These are phyloP conservation scores for Tylopilus intermedius DNA, from an alignment of 768 basidiomycete species.

Conservation along the genomic window DNA sequence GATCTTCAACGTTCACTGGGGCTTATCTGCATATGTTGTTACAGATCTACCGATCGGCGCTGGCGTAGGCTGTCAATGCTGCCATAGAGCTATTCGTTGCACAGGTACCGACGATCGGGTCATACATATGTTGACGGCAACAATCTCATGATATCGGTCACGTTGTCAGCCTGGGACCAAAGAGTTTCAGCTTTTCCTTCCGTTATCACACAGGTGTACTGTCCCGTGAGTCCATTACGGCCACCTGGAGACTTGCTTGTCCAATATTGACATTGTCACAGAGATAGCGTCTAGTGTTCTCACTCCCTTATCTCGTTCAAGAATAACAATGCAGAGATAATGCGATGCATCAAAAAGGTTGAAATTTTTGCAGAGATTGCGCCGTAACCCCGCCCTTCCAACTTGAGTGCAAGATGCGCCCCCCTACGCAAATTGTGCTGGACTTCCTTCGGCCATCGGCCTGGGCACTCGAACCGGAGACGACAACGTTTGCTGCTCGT, in stretches of 20 bases:
- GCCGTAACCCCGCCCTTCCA: background rate
- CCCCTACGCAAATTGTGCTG: background rate
- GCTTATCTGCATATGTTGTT: too few relatives aligned
- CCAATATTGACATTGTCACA: background rate
- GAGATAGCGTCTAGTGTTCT: too few relatives aligned
- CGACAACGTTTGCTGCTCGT: slow-evolving; percentile 53
- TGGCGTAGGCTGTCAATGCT: too few relatives aligned
- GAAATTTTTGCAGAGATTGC: background rate
- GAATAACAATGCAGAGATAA: slow-evolving; percentile 5
- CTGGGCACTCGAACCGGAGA: slow-evolving; percentile 18
- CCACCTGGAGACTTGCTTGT: background rate
- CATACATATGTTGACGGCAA: background rate
- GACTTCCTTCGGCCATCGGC: slow-evolving; percentile 17
- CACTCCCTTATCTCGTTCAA: slow-evolving; percentile 3
- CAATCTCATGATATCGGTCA: background rate
- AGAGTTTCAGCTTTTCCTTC: background rate
- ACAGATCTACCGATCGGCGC: background rate
- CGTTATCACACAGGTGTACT: background rate
- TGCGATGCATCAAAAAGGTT: slow-evolving; percentile 6
- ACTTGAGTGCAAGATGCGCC: slow-evolving; percentile 5
- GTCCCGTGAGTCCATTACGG: background rate
- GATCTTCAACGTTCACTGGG: too few relatives aligned
- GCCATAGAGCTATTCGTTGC: background rate
- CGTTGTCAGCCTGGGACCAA: background rate
- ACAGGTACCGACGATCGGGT: too few relatives aligned